phyloP scores from a whole-genome alignment of 73 alveolate species.

The Paraurostyla sp. region DNA sequence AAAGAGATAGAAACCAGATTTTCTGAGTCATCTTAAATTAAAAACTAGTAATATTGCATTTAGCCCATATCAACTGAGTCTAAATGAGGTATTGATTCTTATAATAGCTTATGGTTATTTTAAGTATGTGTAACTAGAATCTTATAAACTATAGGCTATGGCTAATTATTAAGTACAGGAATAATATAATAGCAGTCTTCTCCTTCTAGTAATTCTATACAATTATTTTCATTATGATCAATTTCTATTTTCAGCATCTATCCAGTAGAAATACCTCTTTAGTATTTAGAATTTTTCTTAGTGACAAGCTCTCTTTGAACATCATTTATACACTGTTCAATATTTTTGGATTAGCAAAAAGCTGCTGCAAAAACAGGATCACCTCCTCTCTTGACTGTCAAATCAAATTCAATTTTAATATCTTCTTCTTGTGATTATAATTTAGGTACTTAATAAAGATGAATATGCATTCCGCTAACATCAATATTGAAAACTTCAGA shows the following conservation, averaged over 20 bases:
- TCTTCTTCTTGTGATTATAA: neutral
- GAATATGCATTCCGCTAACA: neutral
- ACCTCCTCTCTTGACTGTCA: neutral
- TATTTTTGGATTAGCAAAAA: neutral
- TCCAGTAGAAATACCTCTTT: neutral
- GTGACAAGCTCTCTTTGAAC: neutral
- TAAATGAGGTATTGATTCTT: neutral
- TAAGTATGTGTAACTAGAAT: neutral
- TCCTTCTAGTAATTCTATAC: neutral
- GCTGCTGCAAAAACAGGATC: neutral
- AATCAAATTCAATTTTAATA: slow-evolving; percentile 2
- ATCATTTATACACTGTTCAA: neutral
- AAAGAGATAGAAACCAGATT: neutral
- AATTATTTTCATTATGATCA: neutral
- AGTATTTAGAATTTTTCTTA: neutral
- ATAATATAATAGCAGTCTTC: neutral
- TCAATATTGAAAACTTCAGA: neutral
- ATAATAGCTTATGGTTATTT: neutral
- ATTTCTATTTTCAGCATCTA: neutral
- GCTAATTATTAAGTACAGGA: neutral
- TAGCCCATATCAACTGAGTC: neutral
- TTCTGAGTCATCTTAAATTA: neutral
- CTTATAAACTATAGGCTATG: neutral
- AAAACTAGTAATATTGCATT: neutral
- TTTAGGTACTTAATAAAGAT: neutral